phyloP scores from a whole-genome alignment of 441 rosid genomes.

The Eutrema salsugineum region DNA sequence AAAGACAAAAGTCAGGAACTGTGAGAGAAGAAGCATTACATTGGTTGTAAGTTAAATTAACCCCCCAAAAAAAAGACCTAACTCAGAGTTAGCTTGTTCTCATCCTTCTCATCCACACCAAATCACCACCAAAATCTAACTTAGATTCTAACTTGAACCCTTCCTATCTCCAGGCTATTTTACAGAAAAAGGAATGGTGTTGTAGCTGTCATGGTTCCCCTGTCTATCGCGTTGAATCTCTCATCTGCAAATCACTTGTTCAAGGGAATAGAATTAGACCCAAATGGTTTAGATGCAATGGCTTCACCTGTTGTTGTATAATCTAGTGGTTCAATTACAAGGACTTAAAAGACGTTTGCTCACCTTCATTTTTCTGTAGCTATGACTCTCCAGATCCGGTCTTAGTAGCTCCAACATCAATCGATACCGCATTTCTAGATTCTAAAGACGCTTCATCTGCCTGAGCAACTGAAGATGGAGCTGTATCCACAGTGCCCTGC shows the following conservation, averaged over 20 bases:
- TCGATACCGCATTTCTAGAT: constrained; percentile 35
- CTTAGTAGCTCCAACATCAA: constrained; percentile 33
- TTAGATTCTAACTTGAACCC: constrained; percentile 19
- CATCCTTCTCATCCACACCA: constrained; percentile 3
- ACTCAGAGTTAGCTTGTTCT: constrained; percentile 16
- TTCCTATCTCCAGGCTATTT: constrained; percentile 22
- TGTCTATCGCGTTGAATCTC: background rate
- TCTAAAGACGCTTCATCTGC: constrained; percentile 39
- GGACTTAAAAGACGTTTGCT: background rate
- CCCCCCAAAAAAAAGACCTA: background rate
- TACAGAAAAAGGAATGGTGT: constrained; percentile 12
- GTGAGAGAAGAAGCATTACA: constrained; percentile 6
- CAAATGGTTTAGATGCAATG: background rate
- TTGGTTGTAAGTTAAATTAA: constrained; percentile 15
- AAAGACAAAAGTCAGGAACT: background rate
- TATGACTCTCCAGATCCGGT: constrained; percentile 21
- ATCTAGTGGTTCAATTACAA: background rate
- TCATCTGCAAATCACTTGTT: constrained; percentile 18
- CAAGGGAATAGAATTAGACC: constrained; percentile 6
- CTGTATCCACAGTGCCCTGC: constrained; percentile 46
- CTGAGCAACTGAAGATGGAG: constrained; percentile 33
- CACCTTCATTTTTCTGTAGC: constrained; percentile 21
- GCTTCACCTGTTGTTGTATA: constrained; percentile 1
- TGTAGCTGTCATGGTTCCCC: constrained; percentile 2
- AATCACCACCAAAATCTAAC: constrained; percentile 8